Percentiles rank a stretch among this genome's conserved stretches.
phyloP scores from a whole-genome alignment of 2,329 filamentous ascomycete genomes.

The Cladosporium oxysporum region DNA sequence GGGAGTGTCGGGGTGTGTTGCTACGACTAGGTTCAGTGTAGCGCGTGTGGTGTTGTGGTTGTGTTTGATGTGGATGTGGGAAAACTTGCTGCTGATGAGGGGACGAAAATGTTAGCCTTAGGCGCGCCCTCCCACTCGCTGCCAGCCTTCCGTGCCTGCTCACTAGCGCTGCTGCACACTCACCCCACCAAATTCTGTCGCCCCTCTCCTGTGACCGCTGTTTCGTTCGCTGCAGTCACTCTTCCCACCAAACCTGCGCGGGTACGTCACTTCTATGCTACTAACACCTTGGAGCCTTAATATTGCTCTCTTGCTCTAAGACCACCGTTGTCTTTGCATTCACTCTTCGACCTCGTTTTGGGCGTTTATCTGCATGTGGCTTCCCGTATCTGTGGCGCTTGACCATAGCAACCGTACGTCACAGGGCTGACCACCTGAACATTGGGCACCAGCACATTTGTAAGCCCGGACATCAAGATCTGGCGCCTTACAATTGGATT shows the following conservation, averaged over 20 bases:
- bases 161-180: constrained; percentile 1
- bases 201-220: background rate
- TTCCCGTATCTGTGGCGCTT: background rate
- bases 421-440: background rate
- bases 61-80: background rate
- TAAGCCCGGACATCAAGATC: background rate
- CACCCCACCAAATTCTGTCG: background rate
- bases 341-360: background rate
- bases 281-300: background rate
- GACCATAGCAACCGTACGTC: constrained; percentile 13
- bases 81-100: constrained; percentile 8
- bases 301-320: background rate
- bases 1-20: constrained; percentile 3
- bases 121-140: constrained; percentile 6
- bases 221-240: background rate
- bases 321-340: background rate
- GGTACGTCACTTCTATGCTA: background rate
- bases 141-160: background rate
- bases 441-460: constrained; percentile 7
- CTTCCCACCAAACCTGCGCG: background rate
- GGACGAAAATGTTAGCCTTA: background rate
- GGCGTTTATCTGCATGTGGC: background rate
- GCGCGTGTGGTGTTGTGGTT: constrained; percentile 6
- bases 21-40: constrained; percentile 10
- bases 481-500: background rate